phyloP scores from a whole-genome alignment of 1,139 yeast species.

The Magnusiomyces sp. region DNA sequence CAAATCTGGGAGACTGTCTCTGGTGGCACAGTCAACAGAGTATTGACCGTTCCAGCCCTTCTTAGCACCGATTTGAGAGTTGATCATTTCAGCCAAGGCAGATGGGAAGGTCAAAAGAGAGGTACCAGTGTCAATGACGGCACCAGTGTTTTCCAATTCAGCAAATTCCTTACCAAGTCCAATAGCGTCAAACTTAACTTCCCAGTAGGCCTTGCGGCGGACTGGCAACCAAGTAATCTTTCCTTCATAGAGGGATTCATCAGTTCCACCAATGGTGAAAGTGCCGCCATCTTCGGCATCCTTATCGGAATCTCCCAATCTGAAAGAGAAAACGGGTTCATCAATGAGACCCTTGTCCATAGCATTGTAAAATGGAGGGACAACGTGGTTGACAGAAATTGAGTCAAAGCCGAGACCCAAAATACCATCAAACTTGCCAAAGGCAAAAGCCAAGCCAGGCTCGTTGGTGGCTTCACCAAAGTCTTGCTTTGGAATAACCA shows the following conservation, averaged over 20 bases:
- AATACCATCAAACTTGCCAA: slow-evolving; percentile 96
- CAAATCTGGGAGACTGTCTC: slow-evolving; percentile 80
- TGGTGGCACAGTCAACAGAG: slow-evolving; percentile 75
- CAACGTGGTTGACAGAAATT: slow-evolving; percentile 77
- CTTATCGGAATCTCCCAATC: slow-evolving; percentile 70
- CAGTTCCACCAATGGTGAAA: slow-evolving; percentile 92
- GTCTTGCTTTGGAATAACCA: slow-evolving; percentile 76
- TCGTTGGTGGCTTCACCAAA: slow-evolving; percentile 96
- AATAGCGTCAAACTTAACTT: slow-evolving; percentile 83
- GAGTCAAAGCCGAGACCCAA: slow-evolving; percentile 90
- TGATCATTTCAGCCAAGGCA: slow-evolving; percentile 87
- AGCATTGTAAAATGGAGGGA: slow-evolving; percentile 92
- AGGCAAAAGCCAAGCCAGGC: slow-evolving; percentile 96
- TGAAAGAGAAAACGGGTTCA: slow-evolving; percentile 77
- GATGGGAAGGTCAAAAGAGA: slow-evolving; percentile 91
- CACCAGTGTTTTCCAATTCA: slow-evolving; percentile 73
- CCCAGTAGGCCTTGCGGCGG: slow-evolving; percentile 99
- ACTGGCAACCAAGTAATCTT: slow-evolving; percentile 91
- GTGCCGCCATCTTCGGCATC: slow-evolving; percentile 69
- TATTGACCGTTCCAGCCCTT: slow-evolving; percentile 98
- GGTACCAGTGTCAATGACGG: slow-evolving; percentile 98
- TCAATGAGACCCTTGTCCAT: slow-evolving; percentile 72
- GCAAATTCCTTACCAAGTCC: slow-evolving; percentile 90
- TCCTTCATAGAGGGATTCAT: slow-evolving; percentile 64
- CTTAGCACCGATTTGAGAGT: slow-evolving; percentile 92